Conservation (phyloP, 2,329 filamentous ascomycete species). For the Alternaria brassicae region DNA sequence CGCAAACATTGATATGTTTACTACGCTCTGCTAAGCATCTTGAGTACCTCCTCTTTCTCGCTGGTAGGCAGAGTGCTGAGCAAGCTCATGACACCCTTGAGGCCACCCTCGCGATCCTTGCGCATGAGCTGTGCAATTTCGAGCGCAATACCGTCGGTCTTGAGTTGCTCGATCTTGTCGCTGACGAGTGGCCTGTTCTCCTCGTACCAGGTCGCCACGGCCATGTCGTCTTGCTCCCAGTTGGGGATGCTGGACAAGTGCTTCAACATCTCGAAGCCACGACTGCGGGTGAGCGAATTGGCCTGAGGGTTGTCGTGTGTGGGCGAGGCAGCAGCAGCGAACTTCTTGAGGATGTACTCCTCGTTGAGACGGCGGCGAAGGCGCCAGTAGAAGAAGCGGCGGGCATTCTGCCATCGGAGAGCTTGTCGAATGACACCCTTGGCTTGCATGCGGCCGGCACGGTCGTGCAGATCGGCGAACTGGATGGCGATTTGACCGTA, state of each 20-base stretch:
- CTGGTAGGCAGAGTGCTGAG: slow-evolving; percentile 84
- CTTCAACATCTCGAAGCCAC: slow-evolving; percentile 76
- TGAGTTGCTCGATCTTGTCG: slow-evolving; percentile 83
- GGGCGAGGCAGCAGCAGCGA: slow-evolving; percentile 62
- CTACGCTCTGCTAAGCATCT: slow-evolving; percentile 56
- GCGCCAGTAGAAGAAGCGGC: slow-evolving; percentile 99
- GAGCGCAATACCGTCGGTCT: slow-evolving; percentile 73
- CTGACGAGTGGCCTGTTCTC: slow-evolving; percentile 84
- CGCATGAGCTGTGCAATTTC: slow-evolving; percentile 74
- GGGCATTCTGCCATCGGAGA: slow-evolving; percentile 85
- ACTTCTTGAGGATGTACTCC: slow-evolving; percentile 94
- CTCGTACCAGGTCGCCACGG: slow-evolving; percentile 94
- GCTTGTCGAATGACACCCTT: slow-evolving; percentile 90
- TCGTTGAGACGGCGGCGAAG: slow-evolving; percentile 95
- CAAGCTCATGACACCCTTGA: slow-evolving; percentile 87
- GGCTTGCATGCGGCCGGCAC: slow-evolving; percentile 95
- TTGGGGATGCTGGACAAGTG: slow-evolving; percentile 82
- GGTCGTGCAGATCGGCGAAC: slow-evolving; percentile 96
- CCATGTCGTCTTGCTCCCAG: slow-evolving; percentile 80
- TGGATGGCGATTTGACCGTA: slow-evolving; percentile 96
- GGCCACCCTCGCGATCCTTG: slow-evolving; percentile 70
- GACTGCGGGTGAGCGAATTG: slow-evolving; percentile 61
- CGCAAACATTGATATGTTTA: slow-evolving; percentile 6
- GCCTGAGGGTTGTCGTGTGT: slow-evolving; percentile 47
- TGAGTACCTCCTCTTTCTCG: slow-evolving; percentile 85